Evolutionary conservation across 345 rosid species (phyloP).

Genomic region (Psidium guajava): DNA sequence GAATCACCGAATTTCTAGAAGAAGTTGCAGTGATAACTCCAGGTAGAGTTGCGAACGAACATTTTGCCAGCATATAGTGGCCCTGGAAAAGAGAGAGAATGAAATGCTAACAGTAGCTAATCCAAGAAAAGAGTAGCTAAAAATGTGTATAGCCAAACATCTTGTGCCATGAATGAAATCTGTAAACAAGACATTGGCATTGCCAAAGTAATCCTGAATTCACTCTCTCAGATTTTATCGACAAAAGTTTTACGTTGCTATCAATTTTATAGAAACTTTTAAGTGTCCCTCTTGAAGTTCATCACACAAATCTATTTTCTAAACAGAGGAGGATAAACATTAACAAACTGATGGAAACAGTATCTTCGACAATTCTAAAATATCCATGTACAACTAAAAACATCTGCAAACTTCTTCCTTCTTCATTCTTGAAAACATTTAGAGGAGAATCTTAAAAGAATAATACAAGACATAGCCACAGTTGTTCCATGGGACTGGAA

Average conservation of each 20-base stretch:
- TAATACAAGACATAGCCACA: neutral
- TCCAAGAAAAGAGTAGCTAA: neutral
- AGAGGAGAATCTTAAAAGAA: neutral
- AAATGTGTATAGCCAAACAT: neutral
- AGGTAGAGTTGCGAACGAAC: constrained; percentile 12
- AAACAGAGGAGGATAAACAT: neutral
- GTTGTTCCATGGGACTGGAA: neutral
- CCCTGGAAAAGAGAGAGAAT: constrained; percentile 26
- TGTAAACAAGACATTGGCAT: neutral
- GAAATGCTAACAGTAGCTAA: neutral
- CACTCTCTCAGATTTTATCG: neutral
- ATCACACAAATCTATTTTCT: neutral
- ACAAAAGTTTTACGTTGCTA: neutral
- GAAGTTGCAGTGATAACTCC: constrained; percentile 17
- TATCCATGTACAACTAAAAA: neutral
- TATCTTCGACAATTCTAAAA: neutral
- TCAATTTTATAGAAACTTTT: neutral
- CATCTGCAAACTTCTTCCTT: neutral
- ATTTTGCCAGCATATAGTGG: constrained; percentile 22
- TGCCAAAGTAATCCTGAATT: neutral
- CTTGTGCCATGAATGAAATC: neutral
- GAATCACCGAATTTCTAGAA: constrained; percentile 6
- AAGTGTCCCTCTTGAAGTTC: neutral
- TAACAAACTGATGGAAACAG: neutral
- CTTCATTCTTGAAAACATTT: neutral